Evolutionary conservation across 2,329 filamentous ascomycete genomes (phyloP).

Genomic region (Spiromastix sp.): DNA sequence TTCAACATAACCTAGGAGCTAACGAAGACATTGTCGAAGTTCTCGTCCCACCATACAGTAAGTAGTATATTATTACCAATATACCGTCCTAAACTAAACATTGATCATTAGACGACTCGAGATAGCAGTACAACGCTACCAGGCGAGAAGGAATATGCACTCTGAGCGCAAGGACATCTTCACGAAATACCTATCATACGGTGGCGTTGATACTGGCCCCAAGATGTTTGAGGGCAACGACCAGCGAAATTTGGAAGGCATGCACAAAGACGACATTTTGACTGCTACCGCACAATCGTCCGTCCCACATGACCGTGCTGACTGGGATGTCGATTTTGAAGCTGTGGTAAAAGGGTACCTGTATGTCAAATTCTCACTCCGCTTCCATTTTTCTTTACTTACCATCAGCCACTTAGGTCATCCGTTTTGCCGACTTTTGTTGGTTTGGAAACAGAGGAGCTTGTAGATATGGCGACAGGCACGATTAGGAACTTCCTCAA

Average conservation of each 20-base stretch:
- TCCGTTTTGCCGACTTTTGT: slow-evolving; percentile 47
- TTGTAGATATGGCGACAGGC: slow-evolving; percentile 51
- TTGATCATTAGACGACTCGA: slow-evolving; percentile 86
- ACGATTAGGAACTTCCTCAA: slow-evolving; percentile 79
- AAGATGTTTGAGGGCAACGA: slow-evolving; percentile 56
- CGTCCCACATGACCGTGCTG: slow-evolving; percentile 44
- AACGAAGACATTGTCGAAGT: slow-evolving; percentile 22
- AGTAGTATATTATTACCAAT: slow-evolving; percentile 12
- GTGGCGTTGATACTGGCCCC: slow-evolving; percentile 59
- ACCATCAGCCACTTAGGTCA: too few relatives aligned
- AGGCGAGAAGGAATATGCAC: slow-evolving; percentile 64
- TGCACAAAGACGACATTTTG: slow-evolving; percentile 55
- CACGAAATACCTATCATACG: slow-evolving; percentile 69
- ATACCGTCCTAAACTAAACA: too few relatives aligned
- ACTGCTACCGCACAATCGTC: slow-evolving; percentile 45
- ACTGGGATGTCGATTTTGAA: slow-evolving; percentile 72
- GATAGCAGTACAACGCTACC: slow-evolving; percentile 72
- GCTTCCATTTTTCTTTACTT: neutral
- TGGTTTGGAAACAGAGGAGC: slow-evolving; percentile 42
- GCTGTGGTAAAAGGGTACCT: slow-evolving; percentile 69
- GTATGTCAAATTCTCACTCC: slow-evolving; percentile 37
- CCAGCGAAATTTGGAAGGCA: slow-evolving; percentile 50
- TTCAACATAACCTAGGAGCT: neutral
- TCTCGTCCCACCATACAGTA: slow-evolving; percentile 49
- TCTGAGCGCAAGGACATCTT: slow-evolving; percentile 55